Evolutionary conservation across 208 protist species (phyloP).

Genomic region (Jaenimonas drosophilae): DNA sequence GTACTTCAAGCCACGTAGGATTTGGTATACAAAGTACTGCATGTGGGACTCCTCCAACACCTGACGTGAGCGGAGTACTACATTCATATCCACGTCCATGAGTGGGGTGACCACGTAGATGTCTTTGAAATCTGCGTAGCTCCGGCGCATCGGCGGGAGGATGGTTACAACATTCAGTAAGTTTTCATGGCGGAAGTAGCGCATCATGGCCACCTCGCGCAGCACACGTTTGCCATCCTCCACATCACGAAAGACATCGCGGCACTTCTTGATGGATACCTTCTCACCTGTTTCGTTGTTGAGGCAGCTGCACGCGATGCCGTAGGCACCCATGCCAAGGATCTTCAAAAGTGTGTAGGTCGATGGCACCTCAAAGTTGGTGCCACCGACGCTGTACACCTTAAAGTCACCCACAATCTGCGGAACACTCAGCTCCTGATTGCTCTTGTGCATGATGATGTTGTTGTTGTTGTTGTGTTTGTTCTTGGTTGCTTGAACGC

Average conservation of each 20-base stretch:
- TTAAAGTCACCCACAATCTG: conserved; percentile 81
- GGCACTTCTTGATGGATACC: conserved; percentile 88
- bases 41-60: conserved; percentile 74
- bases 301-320: conserved; percentile 90
- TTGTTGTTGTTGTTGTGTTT: not conserved
- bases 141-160: conserved; percentile 70
- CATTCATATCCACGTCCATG: conserved; percentile 96
- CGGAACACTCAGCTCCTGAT: conserved; percentile 67
- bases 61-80: conserved; percentile 87
- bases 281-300: conserved; percentile 73
- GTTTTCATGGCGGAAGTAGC: conserved; percentile 91
- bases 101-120: conserved; percentile 97
- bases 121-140: conserved; percentile 89
- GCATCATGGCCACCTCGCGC: conserved; percentile 89
- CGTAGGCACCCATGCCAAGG: conserved; percentile 95
- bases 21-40: conserved; percentile 84
- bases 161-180: conserved; percentile 92
- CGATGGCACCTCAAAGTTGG: conserved; percentile 66
- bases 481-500: too few species aligned
- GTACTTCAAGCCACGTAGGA: conserved; percentile 86
- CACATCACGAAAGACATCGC: conserved; percentile 77
- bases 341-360: conserved; percentile 81
- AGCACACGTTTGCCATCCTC: conserved; percentile 91
- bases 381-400: conserved; percentile 78
- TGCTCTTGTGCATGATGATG: conserved; percentile 71